phyloP scores from a whole-genome alignment of 305 asterid genomes.

The Fraxinus dipetala region DNA sequence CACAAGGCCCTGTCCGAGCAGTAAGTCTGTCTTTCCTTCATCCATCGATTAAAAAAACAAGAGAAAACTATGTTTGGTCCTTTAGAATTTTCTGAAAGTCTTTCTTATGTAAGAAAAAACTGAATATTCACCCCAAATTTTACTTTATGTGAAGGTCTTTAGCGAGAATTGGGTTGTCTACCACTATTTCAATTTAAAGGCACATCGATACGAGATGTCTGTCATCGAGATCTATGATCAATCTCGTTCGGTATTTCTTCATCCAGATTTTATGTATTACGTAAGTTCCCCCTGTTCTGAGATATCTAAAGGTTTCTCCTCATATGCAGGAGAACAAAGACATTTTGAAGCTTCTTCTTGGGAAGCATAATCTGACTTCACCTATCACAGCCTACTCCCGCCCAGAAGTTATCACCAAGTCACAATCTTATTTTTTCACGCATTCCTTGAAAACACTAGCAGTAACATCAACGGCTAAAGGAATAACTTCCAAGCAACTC shows the following conservation, averaged over 20 bases:
- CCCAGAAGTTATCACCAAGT: conserved; percentile 76
- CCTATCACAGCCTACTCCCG: conserved; percentile 88
- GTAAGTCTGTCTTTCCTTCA: conserved; percentile 50
- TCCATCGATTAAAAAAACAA: neutral
- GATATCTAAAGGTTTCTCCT: conserved; percentile 23
- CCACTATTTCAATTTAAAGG: conserved; percentile 94
- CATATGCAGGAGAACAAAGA: conserved; percentile 86
- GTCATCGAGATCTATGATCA: conserved; percentile 95
- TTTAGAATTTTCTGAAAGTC: neutral
- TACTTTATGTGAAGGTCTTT: conserved; percentile 55
- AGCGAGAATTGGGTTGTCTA: conserved; percentile 97
- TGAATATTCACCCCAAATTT: conserved; percentile 15
- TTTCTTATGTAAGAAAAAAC: conserved; percentile 4
- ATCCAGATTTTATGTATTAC: conserved; percentile 14
- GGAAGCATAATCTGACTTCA: conserved; percentile 84
- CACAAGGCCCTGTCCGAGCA: conserved; percentile 92
- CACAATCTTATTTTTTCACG: conserved; percentile 84
- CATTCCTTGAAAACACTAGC: conserved; percentile 81
- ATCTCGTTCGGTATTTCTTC: conserved; percentile 78
- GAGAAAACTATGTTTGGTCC: neutral
- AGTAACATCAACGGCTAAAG: conserved; percentile 89
- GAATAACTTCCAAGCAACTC: conserved; percentile 92
- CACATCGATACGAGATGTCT: conserved; percentile 96
- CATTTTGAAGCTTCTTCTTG: conserved; percentile 77
- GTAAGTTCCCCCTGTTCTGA: conserved; percentile 4